phyloP scores from a whole-genome alignment of 208 protist genomes.

The Trypanosoma vivax region DNA sequence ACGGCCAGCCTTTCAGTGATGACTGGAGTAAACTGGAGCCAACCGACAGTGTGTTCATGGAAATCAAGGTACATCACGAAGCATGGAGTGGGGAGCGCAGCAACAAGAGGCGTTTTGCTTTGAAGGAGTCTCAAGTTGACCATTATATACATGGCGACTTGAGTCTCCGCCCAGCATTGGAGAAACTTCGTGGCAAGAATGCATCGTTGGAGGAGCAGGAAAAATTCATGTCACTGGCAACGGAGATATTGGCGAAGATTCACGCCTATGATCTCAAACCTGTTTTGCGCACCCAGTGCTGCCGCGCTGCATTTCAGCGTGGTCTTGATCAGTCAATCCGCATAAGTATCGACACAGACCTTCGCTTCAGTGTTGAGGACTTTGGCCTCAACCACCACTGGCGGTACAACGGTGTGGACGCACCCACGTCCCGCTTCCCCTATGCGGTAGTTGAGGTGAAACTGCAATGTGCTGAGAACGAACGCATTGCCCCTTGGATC shows the following conservation, averaged over 20 bases:
- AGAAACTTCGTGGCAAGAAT: slow-evolving; percentile 71
- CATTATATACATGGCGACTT: slow-evolving; percentile 64
- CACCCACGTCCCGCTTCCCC: slow-evolving; percentile 66
- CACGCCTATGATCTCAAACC: slow-evolving; percentile 84
- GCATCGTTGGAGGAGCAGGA: slow-evolving; percentile 56
- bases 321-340: slow-evolving; percentile 79
- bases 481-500: slow-evolving; percentile 84
- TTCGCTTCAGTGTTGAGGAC: slow-evolving; percentile 73
- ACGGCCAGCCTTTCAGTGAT: slow-evolving; percentile 65
- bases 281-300: slow-evolving; percentile 77
- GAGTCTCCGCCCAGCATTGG: slow-evolving; percentile 52
- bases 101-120: slow-evolving; percentile 82
- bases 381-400: slow-evolving; percentile 84
- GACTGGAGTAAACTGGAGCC: slow-evolving; percentile 65
- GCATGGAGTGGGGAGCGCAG: slow-evolving; percentile 83
- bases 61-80: slow-evolving; percentile 88
- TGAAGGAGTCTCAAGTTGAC: slow-evolving; percentile 81
- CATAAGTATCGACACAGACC: slow-evolving; percentile 83
- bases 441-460: slow-evolving; percentile 88
- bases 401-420: slow-evolving; percentile 70
- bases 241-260: slow-evolving; percentile 78
- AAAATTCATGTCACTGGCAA: slow-evolving; percentile 77
- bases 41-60: slow-evolving; percentile 79
- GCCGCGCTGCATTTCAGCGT: slow-evolving; percentile 81
- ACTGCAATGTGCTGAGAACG: slow-evolving; percentile 84